A percentile compares a stretch with the other conserved stretches of the same genome.
Conservation (phyloP, 164 flowering plant species). For the Kalanchoe fedtschenkoi region DNA sequence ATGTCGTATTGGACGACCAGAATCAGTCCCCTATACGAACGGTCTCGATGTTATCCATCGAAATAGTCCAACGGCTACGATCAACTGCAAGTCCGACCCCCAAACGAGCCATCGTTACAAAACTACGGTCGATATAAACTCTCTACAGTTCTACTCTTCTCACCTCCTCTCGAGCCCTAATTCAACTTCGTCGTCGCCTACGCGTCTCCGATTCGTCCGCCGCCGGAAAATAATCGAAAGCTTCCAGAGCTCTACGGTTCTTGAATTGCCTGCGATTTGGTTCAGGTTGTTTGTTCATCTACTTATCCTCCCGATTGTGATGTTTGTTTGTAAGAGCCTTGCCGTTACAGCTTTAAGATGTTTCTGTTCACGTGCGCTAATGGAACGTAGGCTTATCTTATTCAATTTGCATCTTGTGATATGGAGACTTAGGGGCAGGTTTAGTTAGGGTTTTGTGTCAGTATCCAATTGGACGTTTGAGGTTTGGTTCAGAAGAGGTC, state of each 20-base stretch:
- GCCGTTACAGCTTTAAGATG: neutral
- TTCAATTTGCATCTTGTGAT: neutral
- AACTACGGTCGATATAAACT: too few relatives aligned
- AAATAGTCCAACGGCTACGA: neutral
- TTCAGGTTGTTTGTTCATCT: neutral
- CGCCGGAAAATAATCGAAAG: neutral
- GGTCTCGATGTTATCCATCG: neutral
- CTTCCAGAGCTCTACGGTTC: neutral
- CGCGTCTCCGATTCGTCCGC: neutral
- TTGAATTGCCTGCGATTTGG: neutral
- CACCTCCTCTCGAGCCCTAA: neutral
- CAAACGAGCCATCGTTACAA: neutral
- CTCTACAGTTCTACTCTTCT: too few relatives aligned
- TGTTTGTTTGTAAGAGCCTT: neutral
- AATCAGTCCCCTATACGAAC: neutral
- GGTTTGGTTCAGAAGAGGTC: too few relatives aligned
- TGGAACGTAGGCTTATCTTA: too few relatives aligned
- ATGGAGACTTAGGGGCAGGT: neutral
- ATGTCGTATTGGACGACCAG: too few relatives aligned
- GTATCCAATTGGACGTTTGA: neutral
- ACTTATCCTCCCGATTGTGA: neutral
- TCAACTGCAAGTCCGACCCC: neutral
- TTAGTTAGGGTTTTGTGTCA: neutral
- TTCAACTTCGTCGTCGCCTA: neutral
- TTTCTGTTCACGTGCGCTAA: neutral